A percentile compares a stretch with the other conserved stretches of the same genome.
These are phyloP conservation scores for Lentinus polychrous DNA, from an alignment of 1,284 basidiomycete species.

Conservation along the genomic window DNA sequence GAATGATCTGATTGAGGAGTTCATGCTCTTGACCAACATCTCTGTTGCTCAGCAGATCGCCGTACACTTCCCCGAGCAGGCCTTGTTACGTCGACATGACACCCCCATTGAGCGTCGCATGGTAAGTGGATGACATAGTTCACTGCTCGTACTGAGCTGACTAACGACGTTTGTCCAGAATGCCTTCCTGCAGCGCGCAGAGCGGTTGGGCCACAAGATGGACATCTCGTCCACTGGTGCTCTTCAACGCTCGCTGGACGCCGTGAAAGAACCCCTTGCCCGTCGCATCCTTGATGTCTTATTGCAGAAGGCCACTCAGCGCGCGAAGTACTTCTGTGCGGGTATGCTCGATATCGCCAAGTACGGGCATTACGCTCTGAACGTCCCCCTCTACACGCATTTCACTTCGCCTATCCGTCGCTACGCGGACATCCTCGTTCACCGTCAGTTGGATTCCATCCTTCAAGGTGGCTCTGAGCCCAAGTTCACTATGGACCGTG, in stretches of 20 bases:
- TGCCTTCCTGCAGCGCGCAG: slow-evolving; percentile 73
- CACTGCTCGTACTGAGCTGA: neutral
- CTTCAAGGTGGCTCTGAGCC: slow-evolving; percentile 67
- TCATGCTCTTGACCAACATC: slow-evolving; percentile 91
- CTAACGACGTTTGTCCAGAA: slow-evolving; percentile 38
- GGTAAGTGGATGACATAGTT: slow-evolving; percentile 34
- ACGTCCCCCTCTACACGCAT: slow-evolving; percentile 91
- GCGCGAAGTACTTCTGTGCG: slow-evolving; percentile 96
- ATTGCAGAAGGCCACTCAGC: slow-evolving; percentile 83
- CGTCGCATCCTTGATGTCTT: slow-evolving; percentile 75
- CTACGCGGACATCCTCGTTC: slow-evolving; percentile 93
- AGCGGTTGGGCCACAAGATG: slow-evolving; percentile 77
- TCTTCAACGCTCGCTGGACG: slow-evolving; percentile 78
- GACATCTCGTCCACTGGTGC: slow-evolving; percentile 78
- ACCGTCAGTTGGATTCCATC: slow-evolving; percentile 94
- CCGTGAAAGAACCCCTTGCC: slow-evolving; percentile 67
- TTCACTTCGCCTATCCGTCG: slow-evolving; percentile 93
- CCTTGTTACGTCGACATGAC: slow-evolving; percentile 91
- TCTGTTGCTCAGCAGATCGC: slow-evolving; percentile 91
- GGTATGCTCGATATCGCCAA: slow-evolving; percentile 99
- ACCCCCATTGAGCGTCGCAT: slow-evolving; percentile 86
- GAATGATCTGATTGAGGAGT: slow-evolving; percentile 88
- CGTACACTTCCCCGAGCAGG: slow-evolving; percentile 90
- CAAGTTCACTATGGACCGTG: slow-evolving; percentile 95
- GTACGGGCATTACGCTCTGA: slow-evolving; percentile 91